Conservation (phyloP, 768 basidiomycete species). For the Naganishia vishniacii region DNA sequence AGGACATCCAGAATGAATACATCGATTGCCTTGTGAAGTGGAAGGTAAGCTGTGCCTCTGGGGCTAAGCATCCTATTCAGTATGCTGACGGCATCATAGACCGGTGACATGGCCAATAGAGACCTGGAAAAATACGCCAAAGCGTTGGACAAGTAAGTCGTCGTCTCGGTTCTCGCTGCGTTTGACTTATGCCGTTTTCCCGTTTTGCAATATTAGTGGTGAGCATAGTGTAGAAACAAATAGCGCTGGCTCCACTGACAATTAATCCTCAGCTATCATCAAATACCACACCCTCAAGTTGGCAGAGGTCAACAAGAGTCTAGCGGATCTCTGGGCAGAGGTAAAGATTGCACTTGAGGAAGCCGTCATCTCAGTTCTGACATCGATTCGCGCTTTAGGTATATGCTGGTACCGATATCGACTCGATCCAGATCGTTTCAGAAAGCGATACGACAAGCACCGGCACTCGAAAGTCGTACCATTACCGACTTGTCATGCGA, state of each 20-base stretch:
- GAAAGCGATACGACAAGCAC: slow-evolving; percentile 77
- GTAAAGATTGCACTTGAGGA: slow-evolving; percentile 69
- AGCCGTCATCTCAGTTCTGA: slow-evolving; percentile 24
- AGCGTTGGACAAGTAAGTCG: slow-evolving; percentile 82
- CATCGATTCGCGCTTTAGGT: background rate
- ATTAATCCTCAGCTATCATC: slow-evolving; percentile 74
- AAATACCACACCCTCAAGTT: slow-evolving; percentile 90
- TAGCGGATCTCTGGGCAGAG: slow-evolving; percentile 95
- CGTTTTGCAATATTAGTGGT: background rate
- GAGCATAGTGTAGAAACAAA: background rate
- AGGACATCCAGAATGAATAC: slow-evolving; percentile 76
- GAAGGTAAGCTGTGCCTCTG: slow-evolving; percentile 58
- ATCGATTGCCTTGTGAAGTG: slow-evolving; percentile 88
- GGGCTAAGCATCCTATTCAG: background rate
- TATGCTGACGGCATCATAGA: slow-evolving; percentile 53
- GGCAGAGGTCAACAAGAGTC: slow-evolving; percentile 98
- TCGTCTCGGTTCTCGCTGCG: background rate
- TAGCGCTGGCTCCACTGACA: background rate
- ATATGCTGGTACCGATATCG: slow-evolving; percentile 61
- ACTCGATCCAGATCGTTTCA: slow-evolving; percentile 89
- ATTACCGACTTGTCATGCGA: slow-evolving; percentile 68
- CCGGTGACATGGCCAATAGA: slow-evolving; percentile 94
- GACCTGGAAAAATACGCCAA: slow-evolving; percentile 97
- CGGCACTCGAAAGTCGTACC: slow-evolving; percentile 79
- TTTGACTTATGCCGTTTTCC: background rate